These are phyloP conservation scores for Falciphora oryzae DNA, from an alignment of 2,329 filamentous ascomycete species.

Conservation along the genomic window DNA sequence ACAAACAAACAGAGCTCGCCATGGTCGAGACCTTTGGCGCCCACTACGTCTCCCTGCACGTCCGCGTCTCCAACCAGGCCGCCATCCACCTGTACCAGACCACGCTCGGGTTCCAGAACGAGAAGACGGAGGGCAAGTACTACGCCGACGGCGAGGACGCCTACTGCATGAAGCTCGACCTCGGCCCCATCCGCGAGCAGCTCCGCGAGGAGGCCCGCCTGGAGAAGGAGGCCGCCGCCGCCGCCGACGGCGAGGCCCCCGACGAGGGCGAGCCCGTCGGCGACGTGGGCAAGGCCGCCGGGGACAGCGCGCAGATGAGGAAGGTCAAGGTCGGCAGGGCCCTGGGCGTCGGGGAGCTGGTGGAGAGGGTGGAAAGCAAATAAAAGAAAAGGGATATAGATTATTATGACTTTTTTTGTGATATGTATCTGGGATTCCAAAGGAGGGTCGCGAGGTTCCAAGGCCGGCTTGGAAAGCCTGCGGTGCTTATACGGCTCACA, in stretches of 20 bases:
- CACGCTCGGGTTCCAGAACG: conserved; percentile 82
- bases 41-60: conserved; percentile 90
- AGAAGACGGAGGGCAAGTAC: conserved; percentile 83
- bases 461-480: too few relatives aligned
- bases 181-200: conserved; percentile 53
- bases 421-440: too few relatives aligned
- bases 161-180: conserved; percentile 85
- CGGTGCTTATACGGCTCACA: too few relatives aligned
- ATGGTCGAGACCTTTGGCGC: conserved; percentile 95
- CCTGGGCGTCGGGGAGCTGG: conserved; percentile 71
- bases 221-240: conserved; percentile 35
- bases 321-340: conserved; percentile 81
- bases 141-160: conserved; percentile 98
- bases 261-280: conserved; percentile 70
- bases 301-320: conserved; percentile 55
- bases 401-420: too few relatives aligned
- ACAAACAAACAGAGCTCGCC: conserved; percentile 61
- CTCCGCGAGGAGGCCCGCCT: conserved; percentile 38
- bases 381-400: background rate
- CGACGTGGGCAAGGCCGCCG: conserved; percentile 45
- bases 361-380: conserved; percentile 63
- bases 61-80: conserved; percentile 87
- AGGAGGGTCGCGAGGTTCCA: too few relatives aligned
- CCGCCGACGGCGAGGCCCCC: conserved; percentile 35
- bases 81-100: conserved; percentile 89